Base-by-base conservation (phyloP, 176 grass and related monocot species). In the Guadua angustifolia region DNA sequence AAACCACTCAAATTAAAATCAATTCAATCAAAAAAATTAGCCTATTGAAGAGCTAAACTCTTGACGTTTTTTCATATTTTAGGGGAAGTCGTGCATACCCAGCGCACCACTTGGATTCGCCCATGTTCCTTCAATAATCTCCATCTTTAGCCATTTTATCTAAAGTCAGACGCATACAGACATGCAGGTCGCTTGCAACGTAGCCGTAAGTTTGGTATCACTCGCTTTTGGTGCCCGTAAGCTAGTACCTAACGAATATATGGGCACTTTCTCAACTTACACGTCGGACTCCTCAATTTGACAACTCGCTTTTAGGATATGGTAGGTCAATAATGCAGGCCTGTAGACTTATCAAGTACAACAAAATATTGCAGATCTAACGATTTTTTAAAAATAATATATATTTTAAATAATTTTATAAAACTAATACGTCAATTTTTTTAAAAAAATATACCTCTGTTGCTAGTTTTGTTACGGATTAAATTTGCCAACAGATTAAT, bases 311-410 rank as follows among this genome's bases (percentile, higher is more conserved):
- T 58, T 74, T 8, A 60, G 50, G 87, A 84, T 85, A 85, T 52
- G 76, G 75, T 80, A 89, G 81, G 87, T 73, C 75, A 84, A 68
- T 84, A 71, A 87, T 77, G 74, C 46, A 81, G 24, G 61, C 44
- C 32, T 33, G 22, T 55, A 40, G 42, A 71, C 42, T 51, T 63
- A 42, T 69, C 25, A 49, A 49, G 25, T 22, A 14, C 7, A 39
- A 22, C 25, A 14, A 49, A 35, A 66, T 79, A 79, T 5, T 52
- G 16, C n/a, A n/a, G n/a, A n/a, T n/a, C n/a, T n/a, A n/a, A n/a
- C n/a, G n/a, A n/a, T n/a, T n/a, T n/a, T n/a, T n/a, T n/a, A n/a
- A n/a, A n/a, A n/a, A n/a, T n/a, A n/a, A n/a, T n/a, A n/a, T n/a
- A n/a, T n/a, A n/a, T n/a, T n/a, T n/a, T n/a, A n/a, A n/a, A n/a